Conservation (phyloP, 495 filamentous ascomycete genomes). For the Venustampulla echinocandica region DNA sequence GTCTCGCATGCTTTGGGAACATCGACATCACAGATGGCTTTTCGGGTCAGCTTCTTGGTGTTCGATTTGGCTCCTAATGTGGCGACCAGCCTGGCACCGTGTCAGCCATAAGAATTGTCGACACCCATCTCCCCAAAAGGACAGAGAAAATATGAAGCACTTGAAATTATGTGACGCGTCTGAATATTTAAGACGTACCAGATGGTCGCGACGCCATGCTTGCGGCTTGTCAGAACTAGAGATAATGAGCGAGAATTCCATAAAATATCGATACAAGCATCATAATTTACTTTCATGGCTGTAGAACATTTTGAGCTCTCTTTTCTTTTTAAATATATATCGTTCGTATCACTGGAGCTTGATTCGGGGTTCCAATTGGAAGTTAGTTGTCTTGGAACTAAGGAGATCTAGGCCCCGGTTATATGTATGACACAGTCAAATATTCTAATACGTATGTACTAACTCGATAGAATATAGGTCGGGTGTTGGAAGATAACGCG, state of each 20-base stretch:
- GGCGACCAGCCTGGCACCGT: conserved; percentile 66
- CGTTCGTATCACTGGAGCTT: background rate
- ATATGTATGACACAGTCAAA: too few species aligned
- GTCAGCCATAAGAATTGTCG: too few species aligned
- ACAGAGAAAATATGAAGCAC: too few species aligned
- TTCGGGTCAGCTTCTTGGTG: conserved; percentile 70
- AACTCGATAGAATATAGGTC: too few species aligned
- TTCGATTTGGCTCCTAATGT: conserved; percentile 71
- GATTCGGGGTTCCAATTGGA: background rate
- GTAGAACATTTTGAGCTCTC: conserved; percentile 63
- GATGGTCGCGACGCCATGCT: conserved; percentile 88
- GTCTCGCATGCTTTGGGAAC: conserved; percentile 78
- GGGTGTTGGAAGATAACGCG: too few species aligned
- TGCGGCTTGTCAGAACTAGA: conserved; percentile 75
- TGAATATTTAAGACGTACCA: conserved; percentile 51
- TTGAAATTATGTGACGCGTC: too few species aligned
- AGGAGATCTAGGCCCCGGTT: background rate
- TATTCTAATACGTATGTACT: too few species aligned
- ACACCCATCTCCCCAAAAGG: too few species aligned
- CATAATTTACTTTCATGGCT: conserved; percentile 70
- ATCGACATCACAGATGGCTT: conserved; percentile 81
- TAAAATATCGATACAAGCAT: background rate
- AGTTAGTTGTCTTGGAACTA: background rate
- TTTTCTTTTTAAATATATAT: background rate
- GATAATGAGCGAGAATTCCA: conserved; percentile 5